These are phyloP conservation scores for Tolypocladium pustulatum DNA, from an alignment of 2,329 filamentous ascomycete species.

Conservation along the genomic window DNA sequence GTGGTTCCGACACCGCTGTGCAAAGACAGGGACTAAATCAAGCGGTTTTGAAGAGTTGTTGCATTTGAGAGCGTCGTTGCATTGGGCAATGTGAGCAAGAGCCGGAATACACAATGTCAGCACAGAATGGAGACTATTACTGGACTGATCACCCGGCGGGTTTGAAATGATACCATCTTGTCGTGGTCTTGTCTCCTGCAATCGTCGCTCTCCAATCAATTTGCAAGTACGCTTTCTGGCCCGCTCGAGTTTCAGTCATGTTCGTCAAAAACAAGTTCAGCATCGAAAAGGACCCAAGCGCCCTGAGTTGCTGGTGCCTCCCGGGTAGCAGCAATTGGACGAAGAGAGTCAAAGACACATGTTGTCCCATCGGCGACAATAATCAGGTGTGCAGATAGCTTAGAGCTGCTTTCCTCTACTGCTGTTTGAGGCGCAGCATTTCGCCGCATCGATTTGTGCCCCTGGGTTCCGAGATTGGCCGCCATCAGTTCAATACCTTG, in stretches of 20 bases:
- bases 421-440: background rate
- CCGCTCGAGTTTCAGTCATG: no score
- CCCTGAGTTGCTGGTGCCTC: background rate
- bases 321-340: background rate
- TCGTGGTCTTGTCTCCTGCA: background rate
- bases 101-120: no score
- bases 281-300: background rate
- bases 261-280: background rate
- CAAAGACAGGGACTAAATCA: no score
- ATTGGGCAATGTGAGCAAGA: background rate
- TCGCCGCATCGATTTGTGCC: background rate
- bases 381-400: no score
- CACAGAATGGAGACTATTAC: no score
- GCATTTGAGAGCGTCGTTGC: no score
- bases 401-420: no score
- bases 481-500: no score
- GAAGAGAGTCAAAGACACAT: background rate
- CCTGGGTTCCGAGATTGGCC: no score
- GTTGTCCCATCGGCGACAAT: background rate
- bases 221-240: background rate
- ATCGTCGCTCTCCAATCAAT: background rate
- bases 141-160: no score
- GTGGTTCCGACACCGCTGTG: background rate
- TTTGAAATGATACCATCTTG: no score
- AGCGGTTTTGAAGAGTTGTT: no score